These are phyloP conservation scores for Xanthoconium purpureum DNA, from an alignment of 768 basidiomycete genomes.

Conservation along the genomic window DNA sequence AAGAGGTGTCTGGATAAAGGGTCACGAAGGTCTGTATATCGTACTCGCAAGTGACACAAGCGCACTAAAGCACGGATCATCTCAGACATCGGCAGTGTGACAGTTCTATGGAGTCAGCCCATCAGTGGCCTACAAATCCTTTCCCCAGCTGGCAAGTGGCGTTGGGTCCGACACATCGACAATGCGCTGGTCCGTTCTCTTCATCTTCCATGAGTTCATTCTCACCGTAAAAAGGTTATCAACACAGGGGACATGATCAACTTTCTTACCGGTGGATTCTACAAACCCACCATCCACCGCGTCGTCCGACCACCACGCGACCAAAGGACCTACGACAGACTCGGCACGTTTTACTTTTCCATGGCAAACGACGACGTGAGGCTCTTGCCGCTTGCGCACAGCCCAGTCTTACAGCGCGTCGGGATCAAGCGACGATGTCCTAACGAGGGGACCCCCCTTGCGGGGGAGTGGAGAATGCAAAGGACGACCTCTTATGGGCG, in stretches of 20 bases:
- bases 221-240: slow-evolving; percentile 40
- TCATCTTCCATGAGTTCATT: not conserved
- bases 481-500: slow-evolving; percentile 52
- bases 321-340: slow-evolving; percentile 45
- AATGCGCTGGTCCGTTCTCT: slow-evolving; percentile 46
- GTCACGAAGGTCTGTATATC: slow-evolving; percentile 45
- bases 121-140: slow-evolving; percentile 57
- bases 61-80: slow-evolving; percentile 36
- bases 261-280: slow-evolving; percentile 57
- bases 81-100: slow-evolving; percentile 52
- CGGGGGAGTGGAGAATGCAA: slow-evolving; percentile 49
- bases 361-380: slow-evolving; percentile 49
- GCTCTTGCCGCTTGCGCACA: slow-evolving; percentile 43
- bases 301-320: slow-evolving; percentile 57
- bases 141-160: slow-evolving; percentile 50
- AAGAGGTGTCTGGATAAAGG: slow-evolving; percentile 57
- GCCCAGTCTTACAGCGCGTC: slow-evolving; percentile 45
- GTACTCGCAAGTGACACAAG: too few relatives aligned
- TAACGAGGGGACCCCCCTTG: slow-evolving; percentile 43
- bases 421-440: slow-evolving; percentile 38
- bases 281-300: slow-evolving; percentile 58
- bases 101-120: slow-evolving; percentile 60
- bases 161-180: slow-evolving; percentile 55
- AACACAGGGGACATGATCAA: slow-evolving; percentile 59
- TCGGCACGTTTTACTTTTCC: slow-evolving; percentile 56